Base-by-base conservation (phyloP, 2,329 filamentous ascomycete species). In the Emydomyces testavorans region DNA sequence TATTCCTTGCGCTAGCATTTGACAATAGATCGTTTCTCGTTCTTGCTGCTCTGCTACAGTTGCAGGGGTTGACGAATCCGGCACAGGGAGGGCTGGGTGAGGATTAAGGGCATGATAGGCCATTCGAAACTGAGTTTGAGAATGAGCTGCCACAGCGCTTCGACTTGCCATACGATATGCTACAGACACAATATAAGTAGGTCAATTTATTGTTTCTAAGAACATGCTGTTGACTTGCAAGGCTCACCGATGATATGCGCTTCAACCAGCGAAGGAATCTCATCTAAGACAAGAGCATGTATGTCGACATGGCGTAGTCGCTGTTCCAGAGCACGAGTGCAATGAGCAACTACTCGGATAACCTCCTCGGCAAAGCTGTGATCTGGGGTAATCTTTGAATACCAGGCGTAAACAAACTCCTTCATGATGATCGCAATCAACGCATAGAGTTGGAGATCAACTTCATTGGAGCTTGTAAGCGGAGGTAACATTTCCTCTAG, bases 321-420 rank as follows among this genome's bases (percentile, higher is more conserved):
- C 69, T 94, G 83, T 68, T 96, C 92, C 50, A 98, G 67, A 6
- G 82, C 86, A 49, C 86, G 76, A 34, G 87, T 94, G 65, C 85
- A 92, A 66, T 96, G 90, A 34, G 90, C 92, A 59, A 96, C 85
- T 55, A 94, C 82, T 60, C 87, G 85, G 46, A 96, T 75, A 50
- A 95, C 77, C 69, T 95, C 89, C 56, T 83, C 82, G 51, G 92
- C 81, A 61, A 98, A 93, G 10, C 79, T 75, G 62, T 89, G 84
- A 66, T 98, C 90, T 2, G 87, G 79, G 1, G 90, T 95, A 64
- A 98, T 92, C 64, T 83, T 90, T 54, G 74, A 75, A 70, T 98
- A 98, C 92, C 92, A 98, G 26, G 79, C 80, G 64, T 92, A 82
- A 31, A 98, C 84, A 63, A 88, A 94, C 54, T 95, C 88, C 59